Base-by-base conservation (phyloP, 192 early-diverging fungal species). In the Linnemannia hyalina region DNA sequence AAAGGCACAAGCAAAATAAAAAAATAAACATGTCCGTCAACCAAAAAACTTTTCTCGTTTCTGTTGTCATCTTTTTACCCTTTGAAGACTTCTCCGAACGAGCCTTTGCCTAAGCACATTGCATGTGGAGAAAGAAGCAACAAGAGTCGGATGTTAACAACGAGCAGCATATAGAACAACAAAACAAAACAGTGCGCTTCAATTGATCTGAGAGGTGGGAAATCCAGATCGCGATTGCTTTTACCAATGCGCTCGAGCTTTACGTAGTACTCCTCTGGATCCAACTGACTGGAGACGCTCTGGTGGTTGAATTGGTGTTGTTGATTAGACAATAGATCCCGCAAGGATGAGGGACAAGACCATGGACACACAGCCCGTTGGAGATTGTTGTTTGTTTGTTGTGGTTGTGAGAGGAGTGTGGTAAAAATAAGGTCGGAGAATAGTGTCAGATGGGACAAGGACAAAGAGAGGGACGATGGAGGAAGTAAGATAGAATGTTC, bases 11-110 rank as follows among this genome's bases (percentile, higher is more conserved):
- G 18, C 52, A 20, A 55, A 60, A n/a, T 10, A 55, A 60, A 44
- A 73, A 44, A 75, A 65, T 29, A 29, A 57, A 36, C 38, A 32
- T 32, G n/a, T 74, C 18, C 20, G 20, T 52, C 4, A 22, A 40
- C 38, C 1, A 52, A 22, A 52, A 52, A 52, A 18, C 5, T 52
- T 52, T 52, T 52, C 20, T 52, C 5, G 15, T 52, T 52, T 3
- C 18, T 52, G 18, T n/a, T 78, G 68, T 72, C 9, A 35, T 63
- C 49, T 42, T 38, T 81, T 90, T 92, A 96, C 95, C 95, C 95
- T 93, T 94, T 95, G 75, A 89, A 96, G 5, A 96, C 95, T 82
- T 95, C 95, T 74, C 95, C 95, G 90, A 96, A 96, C 32, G 95
- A 96, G 69, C 95, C 95, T 77, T 92, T 93, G 81, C 92, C 92